phyloP scores from a whole-genome alignment of 1,284 basidiomycete genomes.

The Pterula multifida region DNA sequence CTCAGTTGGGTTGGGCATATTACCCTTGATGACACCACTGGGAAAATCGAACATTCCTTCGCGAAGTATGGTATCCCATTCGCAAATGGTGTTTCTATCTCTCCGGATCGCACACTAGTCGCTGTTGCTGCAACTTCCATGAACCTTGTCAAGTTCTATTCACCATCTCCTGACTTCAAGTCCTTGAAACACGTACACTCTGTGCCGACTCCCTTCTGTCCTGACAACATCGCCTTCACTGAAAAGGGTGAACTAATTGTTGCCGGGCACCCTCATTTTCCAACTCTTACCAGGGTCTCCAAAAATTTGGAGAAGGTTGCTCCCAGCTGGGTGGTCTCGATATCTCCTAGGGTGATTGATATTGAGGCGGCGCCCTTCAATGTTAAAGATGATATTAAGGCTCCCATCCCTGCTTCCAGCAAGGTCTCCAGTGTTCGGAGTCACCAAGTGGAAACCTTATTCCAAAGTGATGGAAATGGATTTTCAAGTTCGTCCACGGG shows the following conservation, averaged over 20 bases:
- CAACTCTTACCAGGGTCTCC: constrained; percentile 31
- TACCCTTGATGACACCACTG: constrained; percentile 20
- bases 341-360: constrained; percentile 16
- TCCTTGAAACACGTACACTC: constrained; percentile 23
- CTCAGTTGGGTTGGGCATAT: constrained; percentile 48
- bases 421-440: constrained; percentile 24
- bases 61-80: constrained; percentile 41
- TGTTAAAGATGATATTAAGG: constrained; percentile 25
- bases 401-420: constrained; percentile 30
- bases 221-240: constrained; percentile 49
- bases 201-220: constrained; percentile 42
- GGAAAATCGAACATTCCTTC: constrained; percentile 22
- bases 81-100: constrained; percentile 55
- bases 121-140: constrained; percentile 44
- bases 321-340: constrained; percentile 45
- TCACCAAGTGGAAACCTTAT: constrained; percentile 40
- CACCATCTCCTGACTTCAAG: constrained; percentile 27
- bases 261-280: constrained; percentile 54
- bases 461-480: constrained; percentile 49
- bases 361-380: constrained; percentile 9
- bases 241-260: constrained; percentile 37
- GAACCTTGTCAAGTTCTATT: constrained; percentile 37
- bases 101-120: constrained; percentile 32
- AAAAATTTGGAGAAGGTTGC: constrained; percentile 14
- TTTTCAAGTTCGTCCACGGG: constrained; percentile 40